phyloP scores from a whole-genome alignment of 768 basidiomycete genomes.

The Gymnopilus junonius region DNA sequence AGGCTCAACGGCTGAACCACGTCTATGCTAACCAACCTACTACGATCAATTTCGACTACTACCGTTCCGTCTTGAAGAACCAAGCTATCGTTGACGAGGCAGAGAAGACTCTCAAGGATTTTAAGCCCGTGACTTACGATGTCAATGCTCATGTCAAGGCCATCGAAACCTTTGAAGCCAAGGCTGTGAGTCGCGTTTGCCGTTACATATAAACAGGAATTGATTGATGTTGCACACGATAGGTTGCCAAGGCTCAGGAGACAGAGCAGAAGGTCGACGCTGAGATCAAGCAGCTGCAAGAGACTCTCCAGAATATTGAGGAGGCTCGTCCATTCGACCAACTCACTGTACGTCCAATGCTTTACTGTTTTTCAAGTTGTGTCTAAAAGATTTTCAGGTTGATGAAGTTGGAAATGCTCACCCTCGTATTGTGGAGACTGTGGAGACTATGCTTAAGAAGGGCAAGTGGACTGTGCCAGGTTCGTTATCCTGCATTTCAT shows the following conservation, averaged over 20 bases:
- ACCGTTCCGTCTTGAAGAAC: conserved; percentile 92
- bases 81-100: conserved; percentile 89
- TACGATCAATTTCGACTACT: conserved; percentile 89
- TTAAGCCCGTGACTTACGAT: conserved; percentile 96
- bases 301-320: conserved; percentile 95
- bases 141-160: conserved; percentile 88
- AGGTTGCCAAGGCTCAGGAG: conserved; percentile 90
- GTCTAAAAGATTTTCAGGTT: conserved; percentile 47
- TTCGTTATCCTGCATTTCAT: conserved; percentile 31
- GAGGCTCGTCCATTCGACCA: conserved; percentile 97
- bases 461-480: conserved; percentile 99
- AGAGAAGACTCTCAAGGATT: conserved; percentile 85
- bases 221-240: conserved; percentile 4
- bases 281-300: conserved; percentile 90
- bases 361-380: neutral
- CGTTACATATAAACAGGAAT: neutral
- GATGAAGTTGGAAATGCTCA: conserved; percentile 92
- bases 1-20: conserved; percentile 77
- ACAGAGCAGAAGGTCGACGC: conserved; percentile 89
- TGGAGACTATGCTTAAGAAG: conserved; percentile 95
- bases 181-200: conserved; percentile 68
- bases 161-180: conserved; percentile 95
- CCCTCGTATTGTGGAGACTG: conserved; percentile 88
- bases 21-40: conserved; percentile 73
- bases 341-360: conserved; percentile 74